Conservation (phyloP, 345 rosid species). For the Moricandia arvensis region DNA sequence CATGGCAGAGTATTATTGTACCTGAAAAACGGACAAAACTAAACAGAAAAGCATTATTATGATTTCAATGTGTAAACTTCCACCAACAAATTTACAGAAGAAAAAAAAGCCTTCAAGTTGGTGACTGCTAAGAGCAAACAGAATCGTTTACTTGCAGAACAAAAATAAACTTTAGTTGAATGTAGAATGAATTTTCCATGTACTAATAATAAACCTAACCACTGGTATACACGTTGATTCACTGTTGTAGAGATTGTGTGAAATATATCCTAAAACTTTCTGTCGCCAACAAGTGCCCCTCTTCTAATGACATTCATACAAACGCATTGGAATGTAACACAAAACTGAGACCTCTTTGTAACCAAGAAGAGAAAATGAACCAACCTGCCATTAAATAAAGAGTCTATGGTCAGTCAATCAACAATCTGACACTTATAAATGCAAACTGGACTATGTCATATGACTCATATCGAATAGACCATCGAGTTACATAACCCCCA, state of each 20-base stretch:
- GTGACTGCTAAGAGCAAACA: background rate
- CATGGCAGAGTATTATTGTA: background rate
- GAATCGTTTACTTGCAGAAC: slow-evolving; percentile 9
- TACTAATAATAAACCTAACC: slow-evolving; percentile 28
- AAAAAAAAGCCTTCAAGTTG: slow-evolving; percentile 14
- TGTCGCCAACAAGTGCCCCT: slow-evolving; percentile 47
- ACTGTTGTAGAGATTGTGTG: slow-evolving; percentile 28
- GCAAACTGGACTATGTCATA: background rate
- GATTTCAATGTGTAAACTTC: slow-evolving; percentile 1
- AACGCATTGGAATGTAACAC: slow-evolving; percentile 17
- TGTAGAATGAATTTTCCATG: background rate
- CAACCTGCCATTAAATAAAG: slow-evolving; percentile 40
- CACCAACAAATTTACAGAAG: background rate
- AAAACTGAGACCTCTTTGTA: slow-evolving; percentile 33
- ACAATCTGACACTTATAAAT: background rate
- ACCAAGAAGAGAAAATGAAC: slow-evolving; percentile 16
- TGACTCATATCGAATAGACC: background rate
- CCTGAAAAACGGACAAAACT: slow-evolving; percentile 16
- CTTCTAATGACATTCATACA: slow-evolving; percentile 44
- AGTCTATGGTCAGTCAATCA: slow-evolving; percentile 24
- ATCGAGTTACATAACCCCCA: background rate
- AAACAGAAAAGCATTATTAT: background rate
- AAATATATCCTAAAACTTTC: slow-evolving; percentile 37
- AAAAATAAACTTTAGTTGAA: slow-evolving; percentile 12
- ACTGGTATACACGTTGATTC: slow-evolving; percentile 29